Percentiles rank a stretch among this genome's conserved stretches.
Conservation (phyloP, 305 asterid genomes). For the Fraxinus greggii region DNA sequence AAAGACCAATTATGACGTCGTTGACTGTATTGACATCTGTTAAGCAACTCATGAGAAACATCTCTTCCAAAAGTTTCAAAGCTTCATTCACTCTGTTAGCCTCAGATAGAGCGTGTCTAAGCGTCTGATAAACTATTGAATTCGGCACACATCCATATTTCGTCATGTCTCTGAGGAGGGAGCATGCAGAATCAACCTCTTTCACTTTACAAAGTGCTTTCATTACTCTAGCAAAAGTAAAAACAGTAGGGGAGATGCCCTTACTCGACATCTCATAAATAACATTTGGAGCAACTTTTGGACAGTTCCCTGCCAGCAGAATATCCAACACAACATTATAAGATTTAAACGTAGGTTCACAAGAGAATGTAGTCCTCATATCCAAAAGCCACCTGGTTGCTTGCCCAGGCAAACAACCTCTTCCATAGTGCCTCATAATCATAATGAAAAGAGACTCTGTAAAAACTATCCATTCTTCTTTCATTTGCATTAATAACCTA, state of each 20-base stretch:
- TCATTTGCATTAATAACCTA: background rate
- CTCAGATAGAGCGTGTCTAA: slow-evolving; percentile 38
- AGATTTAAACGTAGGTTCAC: background rate
- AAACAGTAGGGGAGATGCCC: slow-evolving; percentile 40
- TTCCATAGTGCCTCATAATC: slow-evolving; percentile 9
- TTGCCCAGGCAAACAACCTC: slow-evolving; percentile 7
- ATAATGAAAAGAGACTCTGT: slow-evolving; percentile 6
- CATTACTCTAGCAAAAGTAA: slow-evolving; percentile 36
- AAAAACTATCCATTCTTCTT: background rate
- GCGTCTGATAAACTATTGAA: slow-evolving; percentile 44
- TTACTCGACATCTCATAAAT: slow-evolving; percentile 43
- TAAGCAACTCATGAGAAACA: slow-evolving; percentile 47
- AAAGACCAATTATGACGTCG: slow-evolving; percentile 40
- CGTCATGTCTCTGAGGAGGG: slow-evolving; percentile 49
- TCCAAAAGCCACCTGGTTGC: slow-evolving; percentile 11
- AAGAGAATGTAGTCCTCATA: slow-evolving; percentile 15
- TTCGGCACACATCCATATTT: slow-evolving; percentile 51
- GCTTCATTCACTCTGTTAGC: slow-evolving; percentile 42
- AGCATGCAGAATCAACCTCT: slow-evolving; percentile 42
- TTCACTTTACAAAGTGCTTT: slow-evolving; percentile 41
- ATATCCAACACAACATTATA: background rate
- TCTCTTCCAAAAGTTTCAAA: slow-evolving; percentile 42
- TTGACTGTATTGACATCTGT: slow-evolving; percentile 47
- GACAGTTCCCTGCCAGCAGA: slow-evolving; percentile 38
- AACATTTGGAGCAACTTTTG: slow-evolving; percentile 47